These are phyloP conservation scores for Cordyceps militaris DNA, from an alignment of 2,329 filamentous ascomycete genomes.

Conservation along the genomic window DNA sequence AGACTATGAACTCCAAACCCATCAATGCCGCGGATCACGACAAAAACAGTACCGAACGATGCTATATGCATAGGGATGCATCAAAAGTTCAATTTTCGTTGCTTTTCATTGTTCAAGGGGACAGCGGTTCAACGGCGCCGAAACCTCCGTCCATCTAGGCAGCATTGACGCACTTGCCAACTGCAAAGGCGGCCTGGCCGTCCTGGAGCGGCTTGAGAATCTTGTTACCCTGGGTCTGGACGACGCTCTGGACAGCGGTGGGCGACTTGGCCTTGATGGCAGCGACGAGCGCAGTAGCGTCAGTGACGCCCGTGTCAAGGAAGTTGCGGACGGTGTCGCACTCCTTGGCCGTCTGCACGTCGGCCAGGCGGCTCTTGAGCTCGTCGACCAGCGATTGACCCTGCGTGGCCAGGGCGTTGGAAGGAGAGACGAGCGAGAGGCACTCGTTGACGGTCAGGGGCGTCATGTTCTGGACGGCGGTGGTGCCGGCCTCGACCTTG, in stretches of 20 bases:
- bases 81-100: neutral
- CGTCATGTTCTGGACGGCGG: constrained; percentile 10
- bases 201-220: constrained; percentile 4
- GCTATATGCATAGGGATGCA: neutral
- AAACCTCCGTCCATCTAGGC: neutral
- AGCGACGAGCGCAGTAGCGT: neutral
- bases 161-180: constrained; percentile 1
- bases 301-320: neutral
- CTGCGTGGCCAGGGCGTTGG: constrained; percentile 12
- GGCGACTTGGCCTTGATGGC: constrained; percentile 10
- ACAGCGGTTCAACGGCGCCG: neutral
- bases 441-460: constrained; percentile 12
- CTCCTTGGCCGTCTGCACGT: constrained; percentile 10
- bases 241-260: neutral
- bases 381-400: constrained; percentile 6
- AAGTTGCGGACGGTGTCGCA: constrained; percentile 8
- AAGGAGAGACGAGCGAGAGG: constrained; percentile 10
- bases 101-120: neutral
- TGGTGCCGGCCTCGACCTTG: constrained; percentile 13
- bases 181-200: neutral
- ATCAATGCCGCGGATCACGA: neutral
- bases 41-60: neutral
- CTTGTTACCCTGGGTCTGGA: constrained; percentile 9
- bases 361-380: constrained; percentile 3
- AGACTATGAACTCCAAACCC: neutral